phyloP scores from a whole-genome alignment of 1,284 basidiomycete genomes.

The Boletus mariae region DNA sequence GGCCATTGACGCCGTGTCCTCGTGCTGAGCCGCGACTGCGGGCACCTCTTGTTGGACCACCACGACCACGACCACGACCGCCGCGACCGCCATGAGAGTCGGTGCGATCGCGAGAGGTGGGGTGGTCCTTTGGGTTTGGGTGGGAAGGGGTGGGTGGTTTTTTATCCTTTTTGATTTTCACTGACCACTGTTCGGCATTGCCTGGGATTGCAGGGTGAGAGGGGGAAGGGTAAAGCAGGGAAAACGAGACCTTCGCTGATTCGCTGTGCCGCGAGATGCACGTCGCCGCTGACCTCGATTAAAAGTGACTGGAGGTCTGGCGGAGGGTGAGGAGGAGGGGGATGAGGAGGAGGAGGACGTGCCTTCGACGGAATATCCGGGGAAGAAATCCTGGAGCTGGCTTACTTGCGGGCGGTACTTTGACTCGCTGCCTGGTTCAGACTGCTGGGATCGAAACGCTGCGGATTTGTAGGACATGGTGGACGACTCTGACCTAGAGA shows the following conservation, averaged over 20 bases:
- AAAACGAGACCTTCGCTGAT: constrained; percentile 72
- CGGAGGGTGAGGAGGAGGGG: constrained; percentile 8
- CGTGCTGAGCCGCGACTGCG: constrained; percentile 55
- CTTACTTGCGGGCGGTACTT: constrained; percentile 52
- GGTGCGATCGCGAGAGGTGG: constrained; percentile 42
- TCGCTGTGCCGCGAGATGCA: constrained; percentile 68
- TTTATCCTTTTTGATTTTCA: constrained; percentile 87
- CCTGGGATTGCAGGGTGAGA: constrained; percentile 43
- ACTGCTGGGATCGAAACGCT: constrained; percentile 38
- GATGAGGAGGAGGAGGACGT: constrained; percentile 28
- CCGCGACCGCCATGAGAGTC: constrained; percentile 64
- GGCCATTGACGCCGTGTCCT: constrained; percentile 34
- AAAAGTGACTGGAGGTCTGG: constrained; percentile 76
- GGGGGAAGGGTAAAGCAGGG: constrained; percentile 1
- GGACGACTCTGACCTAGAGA: not conserved
- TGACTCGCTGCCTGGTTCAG: constrained; percentile 30
- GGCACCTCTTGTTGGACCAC: constrained; percentile 55
- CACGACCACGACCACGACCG: constrained; percentile 56
- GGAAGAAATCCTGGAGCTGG: constrained; percentile 76
- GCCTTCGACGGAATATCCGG: constrained; percentile 77
- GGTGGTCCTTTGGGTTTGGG: constrained; percentile 46
- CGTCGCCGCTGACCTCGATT: constrained; percentile 69
- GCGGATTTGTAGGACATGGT: constrained; percentile 57
- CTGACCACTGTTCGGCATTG: constrained; percentile 80
- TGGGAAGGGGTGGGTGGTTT: constrained; percentile 40